phyloP scores from a whole-genome alignment of 768 basidiomycete species.

The Arthromyces matolae region DNA sequence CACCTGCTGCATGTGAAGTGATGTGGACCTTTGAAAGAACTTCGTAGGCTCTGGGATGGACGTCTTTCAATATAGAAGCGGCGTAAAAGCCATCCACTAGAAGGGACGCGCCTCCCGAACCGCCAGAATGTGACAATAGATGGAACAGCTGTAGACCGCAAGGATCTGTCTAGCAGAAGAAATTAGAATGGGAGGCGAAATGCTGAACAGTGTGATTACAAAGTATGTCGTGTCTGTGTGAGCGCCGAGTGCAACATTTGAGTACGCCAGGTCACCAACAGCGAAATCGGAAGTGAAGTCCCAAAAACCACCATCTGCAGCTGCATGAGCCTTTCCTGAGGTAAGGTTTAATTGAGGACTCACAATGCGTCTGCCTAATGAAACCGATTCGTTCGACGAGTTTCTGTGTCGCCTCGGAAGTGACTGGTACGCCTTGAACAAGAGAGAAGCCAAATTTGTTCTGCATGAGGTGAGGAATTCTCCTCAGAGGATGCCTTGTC shows the following conservation, averaged over 20 bases:
- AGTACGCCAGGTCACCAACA: slow-evolving; percentile 94
- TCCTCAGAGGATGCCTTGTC: not conserved
- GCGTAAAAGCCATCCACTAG: slow-evolving; percentile 95
- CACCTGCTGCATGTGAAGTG: slow-evolving; percentile 88
- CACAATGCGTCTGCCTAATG: slow-evolving; percentile 78
- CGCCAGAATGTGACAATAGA: slow-evolving; percentile 77
- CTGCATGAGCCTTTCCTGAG: not conserved
- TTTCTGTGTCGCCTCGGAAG: slow-evolving; percentile 80
- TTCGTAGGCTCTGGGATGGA: slow-evolving; percentile 67
- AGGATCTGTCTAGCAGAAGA: slow-evolving; percentile 69
- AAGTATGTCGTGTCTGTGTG: slow-evolving; percentile 74
- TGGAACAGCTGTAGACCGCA: slow-evolving; percentile 97
- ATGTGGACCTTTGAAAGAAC: slow-evolving; percentile 66
- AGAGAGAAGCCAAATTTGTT: slow-evolving; percentile 89
- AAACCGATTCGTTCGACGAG: slow-evolving; percentile 75
- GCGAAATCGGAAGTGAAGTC: slow-evolving; percentile 91
- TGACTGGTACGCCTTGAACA: slow-evolving; percentile 73
- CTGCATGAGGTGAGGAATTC: slow-evolving; percentile 34
- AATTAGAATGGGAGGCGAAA: slow-evolving; percentile 1
- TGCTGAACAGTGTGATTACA: slow-evolving; percentile 38
- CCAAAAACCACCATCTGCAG: slow-evolving; percentile 90
- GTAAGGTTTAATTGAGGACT: slow-evolving; percentile 4
- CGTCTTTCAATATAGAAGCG: slow-evolving; percentile 71
- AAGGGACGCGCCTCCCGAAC: slow-evolving; percentile 83
- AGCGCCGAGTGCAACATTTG: slow-evolving; percentile 78